phyloP scores from a whole-genome alignment of 805 yeast species.

The Allodekkera sacchari region DNA sequence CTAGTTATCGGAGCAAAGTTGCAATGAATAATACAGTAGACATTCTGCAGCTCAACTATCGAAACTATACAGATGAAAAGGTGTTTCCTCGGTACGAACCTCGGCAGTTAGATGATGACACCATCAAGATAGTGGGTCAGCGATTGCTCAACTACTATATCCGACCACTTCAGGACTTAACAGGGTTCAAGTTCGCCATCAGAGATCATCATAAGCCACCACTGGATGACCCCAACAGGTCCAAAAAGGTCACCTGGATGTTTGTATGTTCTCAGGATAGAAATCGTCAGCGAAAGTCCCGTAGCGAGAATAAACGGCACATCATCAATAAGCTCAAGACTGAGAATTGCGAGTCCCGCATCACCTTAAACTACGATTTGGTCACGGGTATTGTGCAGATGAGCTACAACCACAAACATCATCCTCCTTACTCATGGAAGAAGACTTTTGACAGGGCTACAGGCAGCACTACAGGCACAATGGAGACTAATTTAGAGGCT shows the following conservation, averaged over 20 bases:
- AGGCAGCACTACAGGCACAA: no score
- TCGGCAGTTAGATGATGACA: conserved; percentile 22
- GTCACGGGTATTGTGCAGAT: conserved; percentile 29
- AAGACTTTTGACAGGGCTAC: not conserved
- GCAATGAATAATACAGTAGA: conserved; percentile 28
- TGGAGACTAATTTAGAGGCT: no score
- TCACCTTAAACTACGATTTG: conserved; percentile 31
- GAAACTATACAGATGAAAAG: conserved; percentile 23
- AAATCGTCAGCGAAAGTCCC: conserved; percentile 32
- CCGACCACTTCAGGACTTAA: conserved; percentile 30
- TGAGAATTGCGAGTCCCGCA: conserved; percentile 32
- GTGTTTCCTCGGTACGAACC: conserved; percentile 27
- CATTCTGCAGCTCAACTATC: conserved; percentile 27
- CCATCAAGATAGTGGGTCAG: conserved; percentile 28
- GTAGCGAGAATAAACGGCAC: conserved; percentile 30
- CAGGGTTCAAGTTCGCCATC: conserved; percentile 36
- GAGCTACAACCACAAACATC: conserved; percentile 32
- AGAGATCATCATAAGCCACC: conserved; percentile 35
- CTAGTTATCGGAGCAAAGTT: conserved; percentile 25
- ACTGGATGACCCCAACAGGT: conserved; percentile 21
- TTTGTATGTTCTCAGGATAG: conserved; percentile 38
- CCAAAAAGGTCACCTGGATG: conserved; percentile 34
- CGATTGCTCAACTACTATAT: conserved; percentile 28
- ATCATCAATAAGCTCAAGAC: conserved; percentile 32
- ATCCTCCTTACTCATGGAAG: conserved; percentile 20